These are phyloP conservation scores for Lasiosphaeria miniovina DNA, from an alignment of 495 filamentous ascomycete species.

Conservation along the genomic window DNA sequence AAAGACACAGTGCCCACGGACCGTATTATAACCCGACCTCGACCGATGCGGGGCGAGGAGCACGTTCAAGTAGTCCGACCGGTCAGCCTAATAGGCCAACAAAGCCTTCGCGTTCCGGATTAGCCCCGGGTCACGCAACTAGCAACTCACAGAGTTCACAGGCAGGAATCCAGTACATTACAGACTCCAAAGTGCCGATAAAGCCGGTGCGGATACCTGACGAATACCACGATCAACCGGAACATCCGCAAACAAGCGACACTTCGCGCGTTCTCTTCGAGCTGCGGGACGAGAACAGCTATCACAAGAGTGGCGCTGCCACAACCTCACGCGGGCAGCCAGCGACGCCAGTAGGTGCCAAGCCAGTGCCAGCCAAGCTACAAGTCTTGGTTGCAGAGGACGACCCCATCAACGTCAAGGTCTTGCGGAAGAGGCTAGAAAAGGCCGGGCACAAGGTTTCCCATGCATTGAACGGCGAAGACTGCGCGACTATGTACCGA, in stretches of 20 bases:
- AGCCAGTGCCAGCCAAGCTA: constrained; percentile 37
- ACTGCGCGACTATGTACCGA: constrained; percentile 69
- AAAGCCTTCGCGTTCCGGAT: constrained; percentile 12
- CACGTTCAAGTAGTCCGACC: constrained; percentile 23
- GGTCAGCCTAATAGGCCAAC: constrained; percentile 11
- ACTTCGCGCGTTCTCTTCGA: constrained; percentile 36
- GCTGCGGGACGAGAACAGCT: constrained; percentile 16
- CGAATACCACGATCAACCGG: constrained; percentile 29
- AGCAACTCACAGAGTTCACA: not conserved
- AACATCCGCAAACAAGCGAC: constrained; percentile 10
- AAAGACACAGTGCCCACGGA: constrained; percentile 14
- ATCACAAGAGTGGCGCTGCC: not conserved
- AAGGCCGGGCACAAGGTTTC: constrained; percentile 72
- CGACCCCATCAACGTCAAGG: constrained; percentile 87
- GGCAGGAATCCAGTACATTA: constrained; percentile 28
- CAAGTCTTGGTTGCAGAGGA: constrained; percentile 84
- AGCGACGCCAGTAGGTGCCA: not conserved
- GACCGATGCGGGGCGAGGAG: not conserved
- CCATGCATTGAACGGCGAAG: constrained; percentile 80
- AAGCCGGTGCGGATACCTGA: constrained; percentile 40
- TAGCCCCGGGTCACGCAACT: constrained; percentile 12
- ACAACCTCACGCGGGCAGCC: not conserved
- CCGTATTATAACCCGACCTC: constrained; percentile 14
- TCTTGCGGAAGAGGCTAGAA: constrained; percentile 78
- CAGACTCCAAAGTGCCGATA: constrained; percentile 36